Base-by-base conservation (phyloP, 495 filamentous ascomycete genomes). In the Zalerion maritima region DNA sequence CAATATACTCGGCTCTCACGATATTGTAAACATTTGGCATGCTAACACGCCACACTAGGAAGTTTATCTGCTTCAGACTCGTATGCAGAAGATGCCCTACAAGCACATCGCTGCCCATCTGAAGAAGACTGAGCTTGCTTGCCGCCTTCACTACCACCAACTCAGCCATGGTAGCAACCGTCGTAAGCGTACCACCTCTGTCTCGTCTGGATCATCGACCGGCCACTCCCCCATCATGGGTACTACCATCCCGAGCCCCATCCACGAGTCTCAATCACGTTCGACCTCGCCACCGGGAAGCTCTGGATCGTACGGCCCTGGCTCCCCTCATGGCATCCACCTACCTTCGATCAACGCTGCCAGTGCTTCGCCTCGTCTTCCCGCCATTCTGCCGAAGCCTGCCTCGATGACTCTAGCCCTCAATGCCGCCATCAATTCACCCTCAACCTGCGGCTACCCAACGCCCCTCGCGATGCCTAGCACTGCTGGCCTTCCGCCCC, bases 91-190 rank as follows among this genome's bases (percentile, higher is more conserved):
- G 57, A 80, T 85, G 71, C 79, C 80, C 1, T 86, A 86, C 55
- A 86, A 86, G 65, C 80, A 85, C 42, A 86, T 86, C 45, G 80
- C 80, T 33, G 69, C 72, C 33, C 73, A 83, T 40, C 55, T 86
- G 36, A 81, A 83, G 53, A 86, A 86, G 61, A 86, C 80, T 3
- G 80, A 86, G 58, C 57, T 86, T 34, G 80, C 80, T 29, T 86
- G 80, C 52, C 79, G 80, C 29, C 68, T 86, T 22, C 80, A 86
- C 46, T 86, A 79, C 45, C 80, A 86, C 39, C 80, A 86, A 38
- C 66, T 85, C 23, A 81, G 75, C 41, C 81, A 84, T 43, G 79
- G 79, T 30, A 79, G 67, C 56, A 82, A 75, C 50, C 69, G 73
- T 29, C 73, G 75, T 43, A 73, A 75, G 54, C 64, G 75, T 18